phyloP scores from a whole-genome alignment of 1,284 basidiomycete species.

The Austroboletus novae-zelandiae region DNA sequence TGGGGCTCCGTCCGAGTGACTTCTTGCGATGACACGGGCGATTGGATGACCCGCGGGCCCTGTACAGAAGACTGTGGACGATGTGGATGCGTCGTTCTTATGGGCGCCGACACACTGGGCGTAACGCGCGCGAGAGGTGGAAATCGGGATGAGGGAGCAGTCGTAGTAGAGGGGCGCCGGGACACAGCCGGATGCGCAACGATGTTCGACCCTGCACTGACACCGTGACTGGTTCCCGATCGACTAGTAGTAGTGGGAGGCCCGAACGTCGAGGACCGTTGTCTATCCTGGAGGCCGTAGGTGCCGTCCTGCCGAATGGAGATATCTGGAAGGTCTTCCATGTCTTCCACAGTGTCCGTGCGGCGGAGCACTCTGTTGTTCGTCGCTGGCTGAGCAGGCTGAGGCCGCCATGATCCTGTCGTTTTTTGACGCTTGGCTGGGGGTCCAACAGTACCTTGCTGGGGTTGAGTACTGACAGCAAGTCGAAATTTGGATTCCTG shows the following conservation, averaged over 20 bases:
- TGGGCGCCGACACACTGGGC: slow-evolving; percentile 8
- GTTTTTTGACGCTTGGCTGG: slow-evolving; percentile 59
- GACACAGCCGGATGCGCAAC: slow-evolving; percentile 4
- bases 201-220: slow-evolving; percentile 5
- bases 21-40: slow-evolving; percentile 26
- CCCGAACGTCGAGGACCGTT: slow-evolving; percentile 7
- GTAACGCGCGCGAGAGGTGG: slow-evolving; percentile 9
- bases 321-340: slow-evolving; percentile 58
- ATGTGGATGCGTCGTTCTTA: slow-evolving; percentile 10
- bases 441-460: slow-evolving; percentile 26
- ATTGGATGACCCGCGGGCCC: slow-evolving; percentile 6
- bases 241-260: slow-evolving; percentile 8
- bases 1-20: slow-evolving; percentile 13
- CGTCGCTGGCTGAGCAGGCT: not conserved
- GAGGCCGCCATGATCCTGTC: slow-evolving; percentile 32
- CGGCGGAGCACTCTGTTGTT: slow-evolving; percentile 6
- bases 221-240: not conserved
- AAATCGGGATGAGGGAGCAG: slow-evolving; percentile 10
- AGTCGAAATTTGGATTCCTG: slow-evolving; percentile 52
- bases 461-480: slow-evolving; percentile 22
- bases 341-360: slow-evolving; percentile 35
- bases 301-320: slow-evolving; percentile 43
- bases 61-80: slow-evolving; percentile 19
- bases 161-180: not conserved
- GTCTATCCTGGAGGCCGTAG: slow-evolving; percentile 34